Conservation (phyloP, 2,329 filamentous ascomycete genomes). For the Calonectria pseudoturangicola region DNA sequence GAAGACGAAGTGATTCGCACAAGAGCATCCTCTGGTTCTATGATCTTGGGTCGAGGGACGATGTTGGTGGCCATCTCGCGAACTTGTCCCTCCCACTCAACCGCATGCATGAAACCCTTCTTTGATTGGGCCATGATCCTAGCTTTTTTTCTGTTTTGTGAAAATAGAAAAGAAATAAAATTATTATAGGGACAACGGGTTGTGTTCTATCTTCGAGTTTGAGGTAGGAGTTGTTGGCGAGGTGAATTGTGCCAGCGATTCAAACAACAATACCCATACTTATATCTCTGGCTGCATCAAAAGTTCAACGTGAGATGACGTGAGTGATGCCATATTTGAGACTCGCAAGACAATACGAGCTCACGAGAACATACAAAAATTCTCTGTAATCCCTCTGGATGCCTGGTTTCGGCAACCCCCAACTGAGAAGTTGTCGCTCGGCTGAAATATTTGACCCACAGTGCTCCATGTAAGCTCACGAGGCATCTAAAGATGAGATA, state of each 20-base stretch:
- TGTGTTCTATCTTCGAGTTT: neutral
- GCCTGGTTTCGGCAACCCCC: neutral
- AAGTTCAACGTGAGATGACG: neutral
- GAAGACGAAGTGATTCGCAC: conserved; percentile 21
- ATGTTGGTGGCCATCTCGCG: conserved; percentile 15
- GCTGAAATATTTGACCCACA: neutral
- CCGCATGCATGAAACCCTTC: conserved; percentile 10
- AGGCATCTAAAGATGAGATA: too few species aligned
- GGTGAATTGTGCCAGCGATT: too few species aligned
- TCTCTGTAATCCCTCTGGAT: neutral
- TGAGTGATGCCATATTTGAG: neutral
- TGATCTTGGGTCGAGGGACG: conserved; percentile 14
- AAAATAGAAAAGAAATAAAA: too few species aligned
- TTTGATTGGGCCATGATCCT: conserved; percentile 10
- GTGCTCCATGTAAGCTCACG: neutral
- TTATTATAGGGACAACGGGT: too few species aligned
- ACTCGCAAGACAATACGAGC: neutral
- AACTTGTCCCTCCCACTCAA: conserved; percentile 20
- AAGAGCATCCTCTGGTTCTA: conserved; percentile 1
- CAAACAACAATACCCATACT: too few species aligned
- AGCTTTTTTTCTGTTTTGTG: too few species aligned
- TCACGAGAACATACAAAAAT: neutral
- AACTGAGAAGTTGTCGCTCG: neutral
- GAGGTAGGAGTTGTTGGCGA: neutral
- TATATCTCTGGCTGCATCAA: neutral